Percentiles rank a stretch among this genome's conserved stretches.
phyloP scores from a whole-genome alignment of 2,329 filamentous ascomycete genomes.

The Fusarium globosum region DNA sequence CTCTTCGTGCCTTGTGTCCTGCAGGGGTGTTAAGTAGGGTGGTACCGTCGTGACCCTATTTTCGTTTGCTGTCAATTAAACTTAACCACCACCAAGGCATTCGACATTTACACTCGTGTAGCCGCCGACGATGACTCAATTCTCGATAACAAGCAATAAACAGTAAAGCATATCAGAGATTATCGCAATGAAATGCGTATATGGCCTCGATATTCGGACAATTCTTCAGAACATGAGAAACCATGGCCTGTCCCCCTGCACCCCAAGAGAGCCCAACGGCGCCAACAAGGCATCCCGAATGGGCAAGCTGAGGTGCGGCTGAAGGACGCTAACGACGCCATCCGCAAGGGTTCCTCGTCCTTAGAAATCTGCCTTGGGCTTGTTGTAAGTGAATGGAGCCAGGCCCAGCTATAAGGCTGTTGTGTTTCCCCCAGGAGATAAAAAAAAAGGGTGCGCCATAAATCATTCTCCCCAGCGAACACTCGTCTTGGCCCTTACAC shows the following conservation, averaged over 20 bases:
- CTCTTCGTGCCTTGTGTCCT: not conserved
- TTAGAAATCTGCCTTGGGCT: slow-evolving; percentile 43
- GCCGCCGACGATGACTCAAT: not conserved
- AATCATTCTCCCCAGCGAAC: not conserved
- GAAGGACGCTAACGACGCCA: slow-evolving; percentile 40
- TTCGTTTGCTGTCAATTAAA: not conserved
- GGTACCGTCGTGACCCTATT: not conserved
- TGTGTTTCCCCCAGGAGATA: not conserved
- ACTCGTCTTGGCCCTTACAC: slow-evolving; percentile 2
- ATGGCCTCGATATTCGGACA: not conserved
- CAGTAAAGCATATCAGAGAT: no score
- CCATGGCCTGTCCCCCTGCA: slow-evolving; percentile 12
- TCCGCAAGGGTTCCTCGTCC: slow-evolving; percentile 18
- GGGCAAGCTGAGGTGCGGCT: slow-evolving; percentile 38
- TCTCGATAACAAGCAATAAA: no score
- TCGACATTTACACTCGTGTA: not conserved
- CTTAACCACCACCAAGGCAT: not conserved
- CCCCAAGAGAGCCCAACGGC: slow-evolving; percentile 26
- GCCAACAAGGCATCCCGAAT: slow-evolving; percentile 19
- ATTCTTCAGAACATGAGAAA: not conserved
- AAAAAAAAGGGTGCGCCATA: not conserved
- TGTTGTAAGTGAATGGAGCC: not conserved
- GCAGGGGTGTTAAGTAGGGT: slow-evolving; percentile 11
- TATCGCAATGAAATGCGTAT: not conserved
- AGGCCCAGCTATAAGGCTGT: slow-evolving; percentile 10